Conservation (phyloP, 148 eudicot genomes). For the Spergularia bocconei region DNA sequence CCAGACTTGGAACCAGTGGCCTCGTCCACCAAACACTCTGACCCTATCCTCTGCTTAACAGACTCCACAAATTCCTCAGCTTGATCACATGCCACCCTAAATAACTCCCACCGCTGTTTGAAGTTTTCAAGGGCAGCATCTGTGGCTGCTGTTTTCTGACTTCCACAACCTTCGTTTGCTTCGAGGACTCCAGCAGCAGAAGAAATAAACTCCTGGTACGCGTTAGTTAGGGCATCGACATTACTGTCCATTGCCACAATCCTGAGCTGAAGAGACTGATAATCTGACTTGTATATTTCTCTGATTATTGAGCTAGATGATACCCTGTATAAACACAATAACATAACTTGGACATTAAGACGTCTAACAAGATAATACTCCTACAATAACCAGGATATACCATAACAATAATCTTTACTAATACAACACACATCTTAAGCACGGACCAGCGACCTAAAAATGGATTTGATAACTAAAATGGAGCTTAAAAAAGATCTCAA, state of each 20-base stretch:
- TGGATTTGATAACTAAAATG: no score
- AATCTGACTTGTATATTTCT: no score
- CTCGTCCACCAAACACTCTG: slow-evolving; percentile 92
- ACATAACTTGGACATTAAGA: no score
- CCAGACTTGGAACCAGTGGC: slow-evolving; percentile 86
- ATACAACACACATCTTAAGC: no score
- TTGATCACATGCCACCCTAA: slow-evolving; percentile 85
- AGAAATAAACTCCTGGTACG: slow-evolving; percentile 50
- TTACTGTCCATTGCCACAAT: slow-evolving; percentile 38
- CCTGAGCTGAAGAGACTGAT: slow-evolving; percentile 13
- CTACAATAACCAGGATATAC: no score
- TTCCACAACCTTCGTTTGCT: slow-evolving; percentile 58
- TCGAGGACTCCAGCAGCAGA: slow-evolving; percentile 69
- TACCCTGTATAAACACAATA: no score
- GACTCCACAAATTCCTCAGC: slow-evolving; percentile 96
- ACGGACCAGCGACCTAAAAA: no score
- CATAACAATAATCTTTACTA: no score
- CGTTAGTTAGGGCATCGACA: slow-evolving; percentile 42
- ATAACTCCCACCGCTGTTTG: slow-evolving; percentile 78
- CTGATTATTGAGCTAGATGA: no score
- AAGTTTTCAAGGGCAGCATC: slow-evolving; percentile 81
- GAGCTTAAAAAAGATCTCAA: no score
- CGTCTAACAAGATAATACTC: no score
- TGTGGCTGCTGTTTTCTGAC: slow-evolving; percentile 56
- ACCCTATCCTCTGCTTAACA: slow-evolving; percentile 85